Evolutionary conservation across 306 rosid species (phyloP), one percentile per base, ranked within the genome.

Genomic region (Amphicarpaea edgeworthii): DNA sequence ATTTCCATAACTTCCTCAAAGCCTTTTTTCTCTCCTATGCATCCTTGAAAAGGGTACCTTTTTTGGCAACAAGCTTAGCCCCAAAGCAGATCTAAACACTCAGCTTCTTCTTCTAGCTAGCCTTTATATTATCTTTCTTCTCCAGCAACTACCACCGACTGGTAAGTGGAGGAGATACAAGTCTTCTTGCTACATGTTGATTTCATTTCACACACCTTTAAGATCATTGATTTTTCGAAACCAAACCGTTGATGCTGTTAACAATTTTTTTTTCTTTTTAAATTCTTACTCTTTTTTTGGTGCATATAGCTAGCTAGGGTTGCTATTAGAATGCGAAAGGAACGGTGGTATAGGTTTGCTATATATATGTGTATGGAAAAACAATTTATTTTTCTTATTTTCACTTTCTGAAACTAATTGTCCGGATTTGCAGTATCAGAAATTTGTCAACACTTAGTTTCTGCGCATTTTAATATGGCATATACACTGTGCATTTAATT

Each of bases 71-170:
- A 45, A 38, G 21, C 3, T 15, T 59, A 11, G 26, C 32, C 75
- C 68, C 77, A 65, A 58, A 40, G 24, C 83, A 84, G 89, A 87
- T 89, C 92, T 83, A 83, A 54, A 42, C 77, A 21, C 50, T 72
- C 42, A 34, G 16, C 72, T 28, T 28, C 7, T 70, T 49, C 32
- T 45, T 68, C 68, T 66, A 20, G 12, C 54, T 51, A 20, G 8
- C 54, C n/a, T n/a, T n/a, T 26, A 26, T 26, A 26, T 26, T 28
- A 28, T 28, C 3, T 38, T 21, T 37, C 8, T 5, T 57, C 77
- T 47, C 40, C 66, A 30, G 61, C 71, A 51, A 67, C 73, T 24
- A 55, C 72, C 67, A 54, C 42, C 38, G 45, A 53, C 64, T 47
- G 82, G 86, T 82, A 79, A 66, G 77, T 81, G 38, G 12, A 60